Evolutionary conservation across 257 asterid species (phyloP), one percentile per base, ranked within the genome.

Genomic region (Capsicum chinense): DNA sequence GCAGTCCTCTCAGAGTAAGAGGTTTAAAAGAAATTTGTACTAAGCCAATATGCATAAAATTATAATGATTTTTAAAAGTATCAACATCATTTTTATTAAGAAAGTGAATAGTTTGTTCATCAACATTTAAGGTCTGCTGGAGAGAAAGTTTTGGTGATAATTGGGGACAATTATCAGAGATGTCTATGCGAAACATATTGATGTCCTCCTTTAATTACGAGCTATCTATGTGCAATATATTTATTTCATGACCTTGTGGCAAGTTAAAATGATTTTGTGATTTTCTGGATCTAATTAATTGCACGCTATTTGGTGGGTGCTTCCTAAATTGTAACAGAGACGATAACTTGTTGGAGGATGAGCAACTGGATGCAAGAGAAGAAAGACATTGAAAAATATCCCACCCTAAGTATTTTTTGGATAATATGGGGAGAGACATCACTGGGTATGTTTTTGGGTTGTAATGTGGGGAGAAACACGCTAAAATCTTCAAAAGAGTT

Each of bases 171-270:
- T 68, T 68, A 37, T 4, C 21, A 68, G 52, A 68, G 21, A 37
- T 67, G 21, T 68, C 21, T 68, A 59, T 59, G 52, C 37, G 13
- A 67, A 67, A 68, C 76, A 68, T 68, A 68, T 68, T 68, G 52
- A 37, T 68, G 76, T 68, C 76, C 73, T 66, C 9, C 50, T 35
- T 50, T 37, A 67, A 67, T 37, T 19, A 67, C 50, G 42, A 66
- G n/a, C 47, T 33, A 35, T 33, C 11, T 13, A 35, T 66, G 10
- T 66, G 48, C 12, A 67, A 37, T 35, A 35, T 35, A 35, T 67
- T 64, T 67, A 68, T 68, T 13, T 37, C 76, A 68, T 68, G 52
- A 68, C 52, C 76, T 37, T 68, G 47, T 14, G 13, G 76, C 76
- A 68, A 68, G 10, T 68, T 37, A 37, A 14, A 44, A 37, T 17